Conservation (phyloP, 768 basidiomycete species). For the Pleurotus platypus region DNA sequence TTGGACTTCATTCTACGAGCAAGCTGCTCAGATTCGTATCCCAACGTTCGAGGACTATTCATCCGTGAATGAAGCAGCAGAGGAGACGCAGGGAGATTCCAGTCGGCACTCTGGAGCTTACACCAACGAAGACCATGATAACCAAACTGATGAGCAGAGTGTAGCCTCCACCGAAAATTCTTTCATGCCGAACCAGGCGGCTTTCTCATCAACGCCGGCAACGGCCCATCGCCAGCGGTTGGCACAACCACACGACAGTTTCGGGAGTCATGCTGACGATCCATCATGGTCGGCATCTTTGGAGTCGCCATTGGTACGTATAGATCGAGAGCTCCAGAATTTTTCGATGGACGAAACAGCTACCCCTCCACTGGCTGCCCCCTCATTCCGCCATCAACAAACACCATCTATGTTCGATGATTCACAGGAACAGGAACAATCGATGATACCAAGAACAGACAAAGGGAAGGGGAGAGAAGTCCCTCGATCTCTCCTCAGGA, state of each 20-base stretch:
- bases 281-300: constrained; percentile 73
- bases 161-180: constrained; percentile 61
- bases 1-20: constrained; percentile 95
- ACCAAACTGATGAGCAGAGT: constrained; percentile 34
- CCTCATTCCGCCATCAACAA: constrained; percentile 12
- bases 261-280: constrained; percentile 36
- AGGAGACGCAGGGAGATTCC: constrained; percentile 24
- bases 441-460: constrained; percentile 21
- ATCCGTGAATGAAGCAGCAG: constrained; percentile 45
- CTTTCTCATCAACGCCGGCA: constrained; percentile 79
- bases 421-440: constrained; percentile 9
- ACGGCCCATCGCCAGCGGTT: constrained; percentile 27
- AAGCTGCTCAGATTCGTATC: constrained; percentile 85
- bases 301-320: constrained; percentile 68
- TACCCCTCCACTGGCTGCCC: constrained; percentile 15
- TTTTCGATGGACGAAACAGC: constrained; percentile 42
- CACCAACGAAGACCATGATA: constrained; percentile 13
- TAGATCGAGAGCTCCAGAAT: constrained; percentile 59
- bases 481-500: constrained; percentile 39
- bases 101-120: constrained; percentile 15
- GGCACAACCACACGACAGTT: constrained; percentile 33
- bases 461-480: constrained; percentile 47
- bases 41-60: constrained; percentile 69
- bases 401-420: constrained; percentile 16
- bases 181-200: constrained; percentile 70